Evolutionary conservation across 768 basidiomycete genomes (phyloP).

Genomic region (Lentinula lateritia): DNA sequence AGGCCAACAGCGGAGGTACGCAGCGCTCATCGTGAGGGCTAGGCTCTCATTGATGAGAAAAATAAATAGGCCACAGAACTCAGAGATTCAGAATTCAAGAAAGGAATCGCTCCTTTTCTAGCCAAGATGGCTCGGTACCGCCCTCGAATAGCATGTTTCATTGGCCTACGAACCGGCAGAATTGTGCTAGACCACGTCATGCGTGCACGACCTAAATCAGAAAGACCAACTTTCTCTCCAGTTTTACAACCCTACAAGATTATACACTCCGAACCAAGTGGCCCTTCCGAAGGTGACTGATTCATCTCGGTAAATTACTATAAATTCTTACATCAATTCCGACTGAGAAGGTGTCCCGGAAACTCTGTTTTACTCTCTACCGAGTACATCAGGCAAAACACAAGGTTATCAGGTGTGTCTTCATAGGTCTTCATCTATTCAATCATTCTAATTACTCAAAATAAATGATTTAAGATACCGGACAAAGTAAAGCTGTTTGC

Average conservation of each 20-base stretch:
- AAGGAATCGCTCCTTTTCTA: conserved; percentile 53
- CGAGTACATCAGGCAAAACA: conserved; percentile 73
- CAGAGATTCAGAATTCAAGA: conserved; percentile 42
- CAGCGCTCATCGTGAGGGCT: not conserved
- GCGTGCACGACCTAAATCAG: not conserved
- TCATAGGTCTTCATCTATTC: not conserved
- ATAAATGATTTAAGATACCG: conserved; percentile 23
- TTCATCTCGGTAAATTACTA: not conserved
- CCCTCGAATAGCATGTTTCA: conserved; percentile 71
- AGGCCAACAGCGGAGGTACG: conserved; percentile 61
- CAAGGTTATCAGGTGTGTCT: conserved; percentile 60
- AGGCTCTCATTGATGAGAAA: not conserved
- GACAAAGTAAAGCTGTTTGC: conserved; percentile 41
- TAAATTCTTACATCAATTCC: not conserved
- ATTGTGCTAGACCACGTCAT: conserved; percentile 20
- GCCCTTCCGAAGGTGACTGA: not conserved
- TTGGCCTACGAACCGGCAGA: conserved; percentile 62
- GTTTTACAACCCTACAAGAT: conserved; percentile 4
- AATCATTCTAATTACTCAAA: not conserved
- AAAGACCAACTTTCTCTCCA: not conserved
- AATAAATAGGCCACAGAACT: conserved; percentile 49
- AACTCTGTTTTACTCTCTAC: conserved; percentile 71
- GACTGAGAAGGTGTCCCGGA: conserved; percentile 24
- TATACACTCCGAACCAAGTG: conserved; percentile 1
- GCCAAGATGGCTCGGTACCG: conserved; percentile 49